Base-by-base conservation (phyloP, 305 asterid genomes). In the Plantago coronopus region DNA sequence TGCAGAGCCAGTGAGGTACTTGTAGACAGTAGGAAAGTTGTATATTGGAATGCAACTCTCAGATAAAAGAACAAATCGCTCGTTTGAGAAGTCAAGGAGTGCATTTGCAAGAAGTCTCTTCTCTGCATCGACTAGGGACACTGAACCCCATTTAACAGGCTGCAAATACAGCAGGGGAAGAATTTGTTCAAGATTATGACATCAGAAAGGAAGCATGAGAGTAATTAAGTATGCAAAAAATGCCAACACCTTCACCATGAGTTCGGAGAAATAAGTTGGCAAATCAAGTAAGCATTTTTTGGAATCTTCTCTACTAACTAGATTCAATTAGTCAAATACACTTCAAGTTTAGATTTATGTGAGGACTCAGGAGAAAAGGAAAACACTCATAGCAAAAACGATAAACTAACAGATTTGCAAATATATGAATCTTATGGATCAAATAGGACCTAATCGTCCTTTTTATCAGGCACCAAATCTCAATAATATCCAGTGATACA, bases 1-100 rank as follows among this genome's bases (percentile, higher is more conserved):
- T 45, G 13, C 40, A 3, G 98, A 93, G 59, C 71, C 76, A 4
- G 63, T 74, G 25, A 93, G 96, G 61, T 93, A 93, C 40, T 75
- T 70, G 86, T 93, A 85, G 73, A 86, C 75, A 3, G 89, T 78
- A 13, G 69, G 80, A 73, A 93, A 89, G 62, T 81, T 73, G 81
- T 85, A 76, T 18, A 93, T 67, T 1, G 98, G 98, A 68, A 93
- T 80, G 62, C 98, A 93, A 65, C 98, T 93, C 71, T 93, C 98
- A 0, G 98, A 93, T 17, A 89, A 78, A 22, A 93, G 99, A 55
- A 93, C 66, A 56, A 93, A 93, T 4, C 96, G 95, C 76, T 93
- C 97, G 7, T 93, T 93, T 8, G 97, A 87, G 77, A 84, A 87
- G 84, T 93, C 99, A 3, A 93, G 97, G 66, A 93, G 93, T 34